Base-by-base conservation (phyloP, 1,284 basidiomycete species). In the Ceratobasidium sp. region DNA sequence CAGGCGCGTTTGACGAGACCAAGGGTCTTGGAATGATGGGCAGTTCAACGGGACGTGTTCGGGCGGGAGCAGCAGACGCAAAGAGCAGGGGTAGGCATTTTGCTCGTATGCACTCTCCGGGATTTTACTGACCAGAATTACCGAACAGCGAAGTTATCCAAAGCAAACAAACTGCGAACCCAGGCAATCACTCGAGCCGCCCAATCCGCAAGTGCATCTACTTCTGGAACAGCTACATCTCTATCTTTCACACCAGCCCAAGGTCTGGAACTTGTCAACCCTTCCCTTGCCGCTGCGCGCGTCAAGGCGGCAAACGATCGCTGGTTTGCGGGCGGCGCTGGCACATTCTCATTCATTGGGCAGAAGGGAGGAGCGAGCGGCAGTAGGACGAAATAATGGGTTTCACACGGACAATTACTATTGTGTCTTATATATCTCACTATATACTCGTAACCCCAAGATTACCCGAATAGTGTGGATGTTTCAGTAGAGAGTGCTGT, bases 21-120 rank as follows among this genome's bases (percentile, higher is more conserved):
- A 93, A 96, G 83, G 98, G 98, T 5, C 83, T 99, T 80, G 98
- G 98, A 77, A 98, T 99, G 96, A 94, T 98, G 77, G 95, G 95
- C 58, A 87, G 86, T 66, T 65, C 76, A 6, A 91, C 90, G 19
- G 97, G 97, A 39, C 94, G 93, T 82, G 91, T 99, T 59, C 87
- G 97, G 73, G 96, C 95, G 9, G 90, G 90, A 64, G 83, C 88
- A 59, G 95, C 91, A 74, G 96, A 98, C 81, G 87, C 92, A 37
- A 93, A 94, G 84, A 95, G 90, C 83, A 90, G 92, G 85, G 94
- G 94, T 94, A 77, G 76, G 88, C 83, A 53, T 27, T 69, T 37
- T 27, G 8, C 46, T 66, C 71, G 56, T 64, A 71, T 34, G n/a
- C 29, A 6, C 13, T 24, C 4, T 1, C 1, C 16, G 29, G 16